Conservation (phyloP, 2,329 filamentous ascomycete genomes). For the Cladosporium sp. region DNA sequence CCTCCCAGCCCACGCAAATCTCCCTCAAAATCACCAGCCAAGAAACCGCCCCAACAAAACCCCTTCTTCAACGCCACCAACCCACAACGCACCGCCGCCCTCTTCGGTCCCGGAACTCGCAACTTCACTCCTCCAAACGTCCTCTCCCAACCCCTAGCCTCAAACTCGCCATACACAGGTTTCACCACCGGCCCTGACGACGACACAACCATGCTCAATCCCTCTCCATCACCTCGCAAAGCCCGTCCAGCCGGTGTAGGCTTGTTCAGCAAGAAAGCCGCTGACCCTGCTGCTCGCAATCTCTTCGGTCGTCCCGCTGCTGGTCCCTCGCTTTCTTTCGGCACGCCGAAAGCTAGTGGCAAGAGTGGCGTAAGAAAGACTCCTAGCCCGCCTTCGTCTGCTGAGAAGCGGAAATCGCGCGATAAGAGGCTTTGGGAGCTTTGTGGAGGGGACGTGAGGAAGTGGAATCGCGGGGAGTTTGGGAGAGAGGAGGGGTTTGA, state of each 20-base stretch:
- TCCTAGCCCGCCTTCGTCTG: slow-evolving; percentile 16
- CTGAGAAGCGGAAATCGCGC: slow-evolving; percentile 17
- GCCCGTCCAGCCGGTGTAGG: slow-evolving; percentile 8
- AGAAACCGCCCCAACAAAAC: not conserved
- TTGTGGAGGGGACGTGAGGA: slow-evolving; percentile 28
- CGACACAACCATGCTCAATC: slow-evolving; percentile 13
- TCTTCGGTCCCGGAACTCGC: slow-evolving; percentile 11
- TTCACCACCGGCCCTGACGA: not conserved
- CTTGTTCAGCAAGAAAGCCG: slow-evolving; percentile 13
- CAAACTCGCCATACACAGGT: slow-evolving; percentile 21
- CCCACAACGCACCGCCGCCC: slow-evolving; percentile 17
- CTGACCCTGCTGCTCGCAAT: not conserved
- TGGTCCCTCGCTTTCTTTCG: not conserved
- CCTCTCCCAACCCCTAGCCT: slow-evolving; percentile 22
- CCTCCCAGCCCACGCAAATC: slow-evolving; percentile 34
- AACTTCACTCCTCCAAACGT: slow-evolving; percentile 26
- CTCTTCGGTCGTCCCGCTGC: slow-evolving; percentile 4
- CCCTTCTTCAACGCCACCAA: not conserved
- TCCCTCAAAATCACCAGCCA: slow-evolving; percentile 26
- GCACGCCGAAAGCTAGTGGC: not conserved
- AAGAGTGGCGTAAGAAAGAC: slow-evolving; percentile 3
- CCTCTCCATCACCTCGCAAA: slow-evolving; percentile 24
- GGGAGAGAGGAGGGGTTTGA: slow-evolving; percentile 23
- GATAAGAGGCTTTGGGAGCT: slow-evolving; percentile 27
- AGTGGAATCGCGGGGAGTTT: slow-evolving; percentile 35